Evolutionary conservation across 495 filamentous ascomycete species (phyloP).

Genomic region (Annulohypoxylon nitens): DNA sequence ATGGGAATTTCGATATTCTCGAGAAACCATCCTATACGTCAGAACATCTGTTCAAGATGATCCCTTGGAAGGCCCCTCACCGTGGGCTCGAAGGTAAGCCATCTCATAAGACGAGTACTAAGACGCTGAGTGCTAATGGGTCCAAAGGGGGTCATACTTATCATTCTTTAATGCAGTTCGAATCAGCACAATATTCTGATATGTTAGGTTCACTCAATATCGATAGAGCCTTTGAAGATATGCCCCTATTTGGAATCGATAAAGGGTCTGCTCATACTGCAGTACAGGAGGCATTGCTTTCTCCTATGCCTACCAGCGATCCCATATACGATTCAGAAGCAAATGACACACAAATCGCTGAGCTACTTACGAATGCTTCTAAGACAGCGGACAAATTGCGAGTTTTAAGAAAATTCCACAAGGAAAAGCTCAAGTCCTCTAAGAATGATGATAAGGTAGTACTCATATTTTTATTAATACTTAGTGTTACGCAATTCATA

Average conservation of each 20-base stretch:
- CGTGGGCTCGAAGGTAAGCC: conserved; percentile 61
- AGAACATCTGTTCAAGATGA: conserved; percentile 62
- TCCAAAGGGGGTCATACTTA: conserved; percentile 58
- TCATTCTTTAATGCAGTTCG: conserved; percentile 61
- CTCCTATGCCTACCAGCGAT: conserved; percentile 37
- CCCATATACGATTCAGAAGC: conserved; percentile 48
- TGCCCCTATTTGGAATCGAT: conserved; percentile 60
- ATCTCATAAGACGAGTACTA: neutral
- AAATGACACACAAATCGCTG: conserved; percentile 40
- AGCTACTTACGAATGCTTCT: conserved; percentile 48
- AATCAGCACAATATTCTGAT: conserved; percentile 55
- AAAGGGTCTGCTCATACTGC: conserved; percentile 50
- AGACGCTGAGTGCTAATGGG: conserved; percentile 28
- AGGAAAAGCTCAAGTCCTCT: conserved; percentile 27
- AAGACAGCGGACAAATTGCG: conserved; percentile 58
- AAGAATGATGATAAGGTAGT: conserved; percentile 26
- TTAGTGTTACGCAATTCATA: conserved; percentile 4
- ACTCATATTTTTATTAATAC: neutral
- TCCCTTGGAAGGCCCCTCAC: conserved; percentile 61
- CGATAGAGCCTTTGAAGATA: conserved; percentile 56
- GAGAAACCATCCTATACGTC: conserved; percentile 70
- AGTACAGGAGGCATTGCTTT: conserved; percentile 53
- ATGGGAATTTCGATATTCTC: conserved; percentile 74
- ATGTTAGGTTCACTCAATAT: conserved; percentile 61
- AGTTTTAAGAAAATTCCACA: conserved; percentile 52